These are phyloP conservation scores for Poa pratensis DNA, from an alignment of 176 grass and related monocot genomes.

Conservation along the genomic window DNA sequence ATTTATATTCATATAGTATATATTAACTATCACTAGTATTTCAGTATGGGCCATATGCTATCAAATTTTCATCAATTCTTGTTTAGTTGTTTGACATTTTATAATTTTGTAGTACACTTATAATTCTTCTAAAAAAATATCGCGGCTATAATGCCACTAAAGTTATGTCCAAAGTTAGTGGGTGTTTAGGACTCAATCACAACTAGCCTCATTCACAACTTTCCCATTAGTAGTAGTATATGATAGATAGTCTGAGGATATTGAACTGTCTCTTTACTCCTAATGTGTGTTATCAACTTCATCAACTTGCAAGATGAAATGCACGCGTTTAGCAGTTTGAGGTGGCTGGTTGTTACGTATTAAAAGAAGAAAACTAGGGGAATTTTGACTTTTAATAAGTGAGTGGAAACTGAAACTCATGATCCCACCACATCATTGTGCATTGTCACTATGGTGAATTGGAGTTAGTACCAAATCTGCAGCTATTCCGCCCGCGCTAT, in stretches of 20 bases:
- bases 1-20: too few relatives aligned
- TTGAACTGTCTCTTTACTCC: background rate
- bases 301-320: background rate
- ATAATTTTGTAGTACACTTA: background rate
- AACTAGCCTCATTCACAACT: background rate
- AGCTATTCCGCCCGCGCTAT: background rate
- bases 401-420: background rate
- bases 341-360: background rate
- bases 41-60: background rate
- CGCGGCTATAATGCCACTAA: background rate
- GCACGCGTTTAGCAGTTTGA: background rate
- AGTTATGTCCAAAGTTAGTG: background rate
- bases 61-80: background rate
- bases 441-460: background rate
- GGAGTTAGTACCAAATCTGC: background rate
- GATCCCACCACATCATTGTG: background rate
- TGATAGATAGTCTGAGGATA: background rate
- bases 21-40: too few relatives aligned
- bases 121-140: background rate
- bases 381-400: background rate
- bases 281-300: background rate
- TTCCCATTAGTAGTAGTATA: background rate
- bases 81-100: background rate
- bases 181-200: background rate
- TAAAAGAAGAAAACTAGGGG: background rate